Conservation (phyloP, 805 yeast genomes). For the Zygoascus flipseniorum region DNA sequence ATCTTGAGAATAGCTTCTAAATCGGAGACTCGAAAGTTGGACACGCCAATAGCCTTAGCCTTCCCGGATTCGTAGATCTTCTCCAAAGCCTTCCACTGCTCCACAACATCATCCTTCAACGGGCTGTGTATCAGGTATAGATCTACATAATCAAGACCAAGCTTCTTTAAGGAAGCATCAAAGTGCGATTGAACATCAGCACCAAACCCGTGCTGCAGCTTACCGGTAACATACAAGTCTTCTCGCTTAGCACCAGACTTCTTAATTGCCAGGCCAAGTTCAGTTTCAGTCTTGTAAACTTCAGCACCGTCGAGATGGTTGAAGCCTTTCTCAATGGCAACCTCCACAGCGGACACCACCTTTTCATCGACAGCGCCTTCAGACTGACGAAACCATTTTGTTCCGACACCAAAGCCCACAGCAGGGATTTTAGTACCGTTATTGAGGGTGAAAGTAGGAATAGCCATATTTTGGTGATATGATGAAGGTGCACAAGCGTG, state of each 20-base stretch:
- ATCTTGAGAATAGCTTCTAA: constrained; percentile 50
- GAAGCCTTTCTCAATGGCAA: constrained; percentile 46
- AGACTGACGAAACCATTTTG: constrained; percentile 28
- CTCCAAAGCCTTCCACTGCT: constrained; percentile 61
- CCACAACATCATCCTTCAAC: constrained; percentile 12
- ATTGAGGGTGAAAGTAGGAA: constrained; percentile 15
- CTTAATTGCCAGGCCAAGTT: constrained; percentile 45
- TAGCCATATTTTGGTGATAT: background rate
- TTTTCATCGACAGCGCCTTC: constrained; percentile 22
- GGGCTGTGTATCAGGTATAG: constrained; percentile 39
- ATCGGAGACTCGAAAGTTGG: constrained; percentile 48
- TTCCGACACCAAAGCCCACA: constrained; percentile 40
- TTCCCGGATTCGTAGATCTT: constrained; percentile 36
- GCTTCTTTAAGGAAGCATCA: constrained; percentile 34
- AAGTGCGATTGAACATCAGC: constrained; percentile 36
- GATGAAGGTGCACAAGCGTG: too few species aligned
- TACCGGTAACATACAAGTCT: constrained; percentile 37
- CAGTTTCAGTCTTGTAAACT: constrained; percentile 45
- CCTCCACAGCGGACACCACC: constrained; percentile 29
- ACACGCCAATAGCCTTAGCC: constrained; percentile 65
- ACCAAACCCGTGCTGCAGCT: constrained; percentile 27
- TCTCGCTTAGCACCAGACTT: constrained; percentile 49
- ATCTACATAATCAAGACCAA: constrained; percentile 44
- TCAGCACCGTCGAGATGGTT: constrained; percentile 59
- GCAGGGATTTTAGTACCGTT: constrained; percentile 47